Percentiles rank a stretch among this genome's conserved stretches.
Conservation (phyloP, 768 basidiomycete genomes). For the Panellus pusillus region DNA sequence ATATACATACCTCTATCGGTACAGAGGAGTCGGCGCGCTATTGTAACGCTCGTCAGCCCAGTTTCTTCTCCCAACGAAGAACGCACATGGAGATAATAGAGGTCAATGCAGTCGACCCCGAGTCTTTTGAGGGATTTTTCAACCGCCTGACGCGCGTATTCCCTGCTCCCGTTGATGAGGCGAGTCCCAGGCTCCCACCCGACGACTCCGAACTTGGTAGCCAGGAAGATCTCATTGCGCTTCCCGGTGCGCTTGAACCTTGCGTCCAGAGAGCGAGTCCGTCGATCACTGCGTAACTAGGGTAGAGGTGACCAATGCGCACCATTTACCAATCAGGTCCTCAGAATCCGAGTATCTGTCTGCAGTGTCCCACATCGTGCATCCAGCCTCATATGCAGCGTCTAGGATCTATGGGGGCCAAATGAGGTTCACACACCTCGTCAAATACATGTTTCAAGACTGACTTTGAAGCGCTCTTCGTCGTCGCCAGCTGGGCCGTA, state of each 20-base stretch:
- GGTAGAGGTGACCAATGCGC: neutral
- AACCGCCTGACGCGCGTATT: constrained; percentile 29
- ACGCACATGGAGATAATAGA: constrained; percentile 31
- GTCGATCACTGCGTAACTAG: neutral
- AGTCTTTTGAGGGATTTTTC: constrained; percentile 32
- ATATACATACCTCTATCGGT: constrained; percentile 45
- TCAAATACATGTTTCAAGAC: too few relatives aligned
- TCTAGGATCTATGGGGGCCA: constrained; percentile 43
- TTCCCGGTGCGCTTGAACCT: constrained; percentile 44
- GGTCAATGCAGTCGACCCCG: constrained; percentile 31
- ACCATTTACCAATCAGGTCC: constrained; percentile 47
- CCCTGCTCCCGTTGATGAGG: constrained; percentile 28
- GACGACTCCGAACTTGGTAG: constrained; percentile 45
- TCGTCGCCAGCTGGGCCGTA: constrained; percentile 51
- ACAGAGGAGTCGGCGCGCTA: constrained; percentile 39
- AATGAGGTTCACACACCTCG: too few relatives aligned
- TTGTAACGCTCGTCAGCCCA: neutral
- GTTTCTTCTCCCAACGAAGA: neutral
- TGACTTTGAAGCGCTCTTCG: constrained; percentile 62
- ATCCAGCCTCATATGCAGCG: constrained; percentile 40
- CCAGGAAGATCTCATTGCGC: constrained; percentile 46
- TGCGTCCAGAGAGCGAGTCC: too few relatives aligned
- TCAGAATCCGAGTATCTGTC: constrained; percentile 47
- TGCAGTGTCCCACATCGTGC: constrained; percentile 51
- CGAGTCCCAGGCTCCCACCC: neutral